phyloP scores from a whole-genome alignment of 495 filamentous ascomycete species.

The Tuber aestivum region DNA sequence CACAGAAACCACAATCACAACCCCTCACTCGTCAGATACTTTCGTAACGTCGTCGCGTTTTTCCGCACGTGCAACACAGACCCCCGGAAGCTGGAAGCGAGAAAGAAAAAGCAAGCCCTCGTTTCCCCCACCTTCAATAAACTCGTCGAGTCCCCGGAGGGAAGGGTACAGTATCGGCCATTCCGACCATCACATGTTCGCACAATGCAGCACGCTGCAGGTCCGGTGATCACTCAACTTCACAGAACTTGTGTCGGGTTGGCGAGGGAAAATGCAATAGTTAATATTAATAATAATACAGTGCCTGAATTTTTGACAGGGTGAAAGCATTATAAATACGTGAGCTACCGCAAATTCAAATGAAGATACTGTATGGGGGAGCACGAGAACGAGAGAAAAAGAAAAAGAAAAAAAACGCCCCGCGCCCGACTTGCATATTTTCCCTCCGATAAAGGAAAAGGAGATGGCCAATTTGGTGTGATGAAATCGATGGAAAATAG shows the following conservation, averaged over 20 bases:
- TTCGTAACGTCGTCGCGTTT: not conserved
- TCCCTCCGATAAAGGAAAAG: not conserved
- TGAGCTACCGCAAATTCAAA: not conserved
- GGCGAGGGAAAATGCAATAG: not conserved
- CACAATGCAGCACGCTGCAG: not conserved
- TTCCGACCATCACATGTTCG: not conserved
- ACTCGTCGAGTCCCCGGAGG: not conserved
- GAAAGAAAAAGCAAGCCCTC: not conserved
- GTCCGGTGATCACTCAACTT: not conserved
- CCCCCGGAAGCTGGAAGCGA: not conserved
- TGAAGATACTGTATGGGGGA: not conserved
- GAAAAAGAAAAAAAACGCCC: not conserved
- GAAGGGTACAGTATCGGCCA: not conserved
- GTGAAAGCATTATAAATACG: not conserved
- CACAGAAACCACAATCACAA: not conserved
- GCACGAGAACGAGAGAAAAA: not conserved
- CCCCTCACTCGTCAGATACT: not conserved
- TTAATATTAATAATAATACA: not conserved
- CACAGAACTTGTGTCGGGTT: not conserved
- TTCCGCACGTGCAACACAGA: not conserved
- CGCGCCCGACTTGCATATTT: not conserved
- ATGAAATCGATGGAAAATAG: not conserved
- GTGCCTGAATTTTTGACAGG: not conserved
- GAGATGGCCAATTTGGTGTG: not conserved
- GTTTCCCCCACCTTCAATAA: not conserved